A percentile compares a stretch with the other conserved stretches of the same genome.
Conservation (phyloP, 2,329 filamentous ascomycete species). For the Cercospora sp. region DNA sequence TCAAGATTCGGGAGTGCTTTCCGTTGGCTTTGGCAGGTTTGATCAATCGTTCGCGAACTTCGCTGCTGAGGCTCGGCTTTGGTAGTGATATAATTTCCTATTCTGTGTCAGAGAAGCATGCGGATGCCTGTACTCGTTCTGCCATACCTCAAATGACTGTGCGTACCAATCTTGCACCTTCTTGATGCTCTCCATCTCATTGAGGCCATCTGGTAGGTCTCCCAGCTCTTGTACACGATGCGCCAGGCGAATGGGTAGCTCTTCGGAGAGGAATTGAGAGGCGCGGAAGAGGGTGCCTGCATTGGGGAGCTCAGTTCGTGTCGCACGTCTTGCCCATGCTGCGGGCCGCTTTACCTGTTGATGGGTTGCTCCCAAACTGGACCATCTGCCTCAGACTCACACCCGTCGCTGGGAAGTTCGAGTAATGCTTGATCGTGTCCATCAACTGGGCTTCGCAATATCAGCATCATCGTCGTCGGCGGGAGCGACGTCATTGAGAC, state of each 20-base stretch:
- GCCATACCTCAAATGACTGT: slow-evolving; percentile 87
- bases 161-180: slow-evolving; percentile 98
- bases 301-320: neutral
- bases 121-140: slow-evolving; percentile 39
- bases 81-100: slow-evolving; percentile 89
- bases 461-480: slow-evolving; percentile 15
- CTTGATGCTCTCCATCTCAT: slow-evolving; percentile 95
- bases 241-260: slow-evolving; percentile 92
- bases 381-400: slow-evolving; percentile 98
- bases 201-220: slow-evolving; percentile 89
- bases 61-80: slow-evolving; percentile 71
- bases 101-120: slow-evolving; percentile 22
- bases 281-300: slow-evolving; percentile 92
- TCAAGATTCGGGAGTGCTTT: slow-evolving; percentile 66
- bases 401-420: slow-evolving; percentile 93
- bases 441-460: slow-evolving; percentile 30
- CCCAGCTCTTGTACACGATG: slow-evolving; percentile 94
- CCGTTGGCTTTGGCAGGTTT: slow-evolving; percentile 61
- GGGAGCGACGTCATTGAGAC: slow-evolving; percentile 21
- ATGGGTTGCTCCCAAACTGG: slow-evolving; percentile 93
- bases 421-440: slow-evolving; percentile 38
- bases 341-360: slow-evolving; percentile 63
- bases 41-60: slow-evolving; percentile 77
- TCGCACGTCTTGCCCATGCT: neutral
- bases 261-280: slow-evolving; percentile 96